These are phyloP conservation scores for Chaetomium globosum DNA, from an alignment of 2,329 filamentous ascomycete species.

Conservation along the genomic window DNA sequence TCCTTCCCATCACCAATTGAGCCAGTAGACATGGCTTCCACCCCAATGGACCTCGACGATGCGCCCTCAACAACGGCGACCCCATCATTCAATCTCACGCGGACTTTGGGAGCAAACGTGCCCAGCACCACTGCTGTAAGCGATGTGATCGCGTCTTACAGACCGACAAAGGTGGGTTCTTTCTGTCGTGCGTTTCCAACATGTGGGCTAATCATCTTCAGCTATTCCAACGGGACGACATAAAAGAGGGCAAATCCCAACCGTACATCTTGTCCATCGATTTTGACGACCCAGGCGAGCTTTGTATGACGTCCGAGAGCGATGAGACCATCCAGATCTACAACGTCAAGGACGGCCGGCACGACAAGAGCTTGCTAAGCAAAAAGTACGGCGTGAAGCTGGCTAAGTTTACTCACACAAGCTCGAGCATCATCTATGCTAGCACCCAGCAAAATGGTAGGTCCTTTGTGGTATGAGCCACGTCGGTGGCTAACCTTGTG, in stretches of 20 bases:
- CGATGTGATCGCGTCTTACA: slow-evolving; percentile 76
- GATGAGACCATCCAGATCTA: slow-evolving; percentile 97
- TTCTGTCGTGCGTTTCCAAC: not conserved
- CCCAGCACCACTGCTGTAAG: slow-evolving; percentile 66
- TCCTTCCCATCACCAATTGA: slow-evolving; percentile 1
- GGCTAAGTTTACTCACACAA: slow-evolving; percentile 90
- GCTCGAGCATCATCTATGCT: slow-evolving; percentile 89
- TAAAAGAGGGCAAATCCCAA: slow-evolving; percentile 55
- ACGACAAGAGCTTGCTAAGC: slow-evolving; percentile 85
- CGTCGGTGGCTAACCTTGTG: not conserved
- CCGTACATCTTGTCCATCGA: slow-evolving; percentile 85
- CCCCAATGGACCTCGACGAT: slow-evolving; percentile 60
- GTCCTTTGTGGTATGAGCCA: not conserved
- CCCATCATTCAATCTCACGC: slow-evolving; percentile 54
- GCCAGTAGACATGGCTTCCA: slow-evolving; percentile 51
- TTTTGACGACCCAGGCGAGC: slow-evolving; percentile 93
- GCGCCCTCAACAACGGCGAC: slow-evolving; percentile 47
- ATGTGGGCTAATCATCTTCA: slow-evolving; percentile 37
- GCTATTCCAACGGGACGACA: slow-evolving; percentile 63
- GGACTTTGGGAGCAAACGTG: slow-evolving; percentile 48
- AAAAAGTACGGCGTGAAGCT: slow-evolving; percentile 97
- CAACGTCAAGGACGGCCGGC: slow-evolving; percentile 86
- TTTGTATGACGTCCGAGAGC: slow-evolving; percentile 85
- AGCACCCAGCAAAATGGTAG: slow-evolving; percentile 93
- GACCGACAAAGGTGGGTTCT: slow-evolving; percentile 72